Evolutionary conservation across 257 asterid genomes (phyloP).

Genomic region (Voacanga thouarsii): DNA sequence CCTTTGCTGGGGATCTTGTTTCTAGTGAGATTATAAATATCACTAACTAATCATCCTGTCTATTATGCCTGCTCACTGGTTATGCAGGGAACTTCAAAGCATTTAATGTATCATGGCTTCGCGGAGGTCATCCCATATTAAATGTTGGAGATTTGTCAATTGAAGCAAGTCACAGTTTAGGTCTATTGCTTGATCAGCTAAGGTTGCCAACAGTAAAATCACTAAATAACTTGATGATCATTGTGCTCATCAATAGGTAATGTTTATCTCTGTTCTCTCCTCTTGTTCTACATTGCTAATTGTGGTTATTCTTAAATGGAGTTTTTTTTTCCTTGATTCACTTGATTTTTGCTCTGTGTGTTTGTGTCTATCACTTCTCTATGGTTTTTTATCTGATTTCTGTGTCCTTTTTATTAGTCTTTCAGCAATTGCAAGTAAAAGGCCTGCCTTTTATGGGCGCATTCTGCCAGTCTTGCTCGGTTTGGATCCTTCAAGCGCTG

Average conservation of each 20-base stretch:
- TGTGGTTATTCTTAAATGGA: not conserved
- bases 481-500: constrained; percentile 67
- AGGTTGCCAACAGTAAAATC: constrained; percentile 78
- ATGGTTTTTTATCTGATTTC: constrained; percentile 13
- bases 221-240: constrained; percentile 67
- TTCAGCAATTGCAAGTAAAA: constrained; percentile 83
- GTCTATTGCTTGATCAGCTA: constrained; percentile 84
- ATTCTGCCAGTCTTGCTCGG: constrained; percentile 90
- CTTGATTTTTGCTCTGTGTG: constrained; percentile 8
- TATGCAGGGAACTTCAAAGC: constrained; percentile 57
- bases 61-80: constrained; percentile 5
- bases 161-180: constrained; percentile 84
- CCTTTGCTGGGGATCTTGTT: constrained; percentile 4
- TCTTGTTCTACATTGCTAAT: not conserved
- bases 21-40: not conserved
- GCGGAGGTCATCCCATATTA: constrained; percentile 90
- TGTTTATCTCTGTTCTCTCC: not conserved
- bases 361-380: constrained; percentile 20
- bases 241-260: constrained; percentile 82
- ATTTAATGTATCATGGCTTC: constrained; percentile 91
- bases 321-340: not conserved
- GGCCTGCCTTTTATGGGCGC: constrained; percentile 98
- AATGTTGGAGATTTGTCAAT: constrained; percentile 80
- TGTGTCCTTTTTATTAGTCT: constrained; percentile 48
- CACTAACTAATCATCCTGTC: not conserved